These are phyloP conservation scores for Penicillium canariense DNA, from an alignment of 495 filamentous ascomycete genomes.

Conservation along the genomic window DNA sequence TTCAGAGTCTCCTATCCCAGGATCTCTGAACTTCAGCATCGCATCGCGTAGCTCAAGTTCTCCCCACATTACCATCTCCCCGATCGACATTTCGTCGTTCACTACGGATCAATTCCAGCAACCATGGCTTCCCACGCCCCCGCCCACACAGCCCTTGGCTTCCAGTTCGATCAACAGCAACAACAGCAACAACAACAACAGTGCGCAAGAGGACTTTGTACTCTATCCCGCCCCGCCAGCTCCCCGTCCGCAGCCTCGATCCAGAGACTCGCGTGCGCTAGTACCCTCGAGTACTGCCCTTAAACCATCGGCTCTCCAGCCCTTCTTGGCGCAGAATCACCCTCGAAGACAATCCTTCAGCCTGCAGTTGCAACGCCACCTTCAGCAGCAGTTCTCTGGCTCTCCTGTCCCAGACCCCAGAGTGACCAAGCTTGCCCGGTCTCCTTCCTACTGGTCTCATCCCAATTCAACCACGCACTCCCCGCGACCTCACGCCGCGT, in stretches of 20 bases:
- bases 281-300: constrained; percentile 39
- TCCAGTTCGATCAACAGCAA: constrained; percentile 40
- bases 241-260: constrained; percentile 33
- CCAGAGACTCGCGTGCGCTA: constrained; percentile 37
- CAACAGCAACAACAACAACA: constrained; percentile 42
- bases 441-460: constrained; percentile 45
- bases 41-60: constrained; percentile 55
- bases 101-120: constrained; percentile 63
- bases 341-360: constrained; percentile 35
- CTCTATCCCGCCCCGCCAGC: constrained; percentile 38
- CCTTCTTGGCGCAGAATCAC: constrained; percentile 35
- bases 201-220: constrained; percentile 47
- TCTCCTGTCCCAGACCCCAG: constrained; percentile 37
- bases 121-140: constrained; percentile 62
- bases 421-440: constrained; percentile 41
- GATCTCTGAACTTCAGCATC: constrained; percentile 58
- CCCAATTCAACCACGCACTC: constrained; percentile 36
- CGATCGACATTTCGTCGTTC: constrained; percentile 59
- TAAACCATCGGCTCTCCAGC: constrained; percentile 37
- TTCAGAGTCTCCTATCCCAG: constrained; percentile 48
- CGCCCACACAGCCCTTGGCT: constrained; percentile 45
- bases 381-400: constrained; percentile 37
- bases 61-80: constrained; percentile 37
- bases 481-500: constrained; percentile 30
- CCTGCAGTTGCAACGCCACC: constrained; percentile 38